These are phyloP conservation scores for Vitis vinifera DNA, from an alignment of 164 flowering plant species.

Conservation along the genomic window DNA sequence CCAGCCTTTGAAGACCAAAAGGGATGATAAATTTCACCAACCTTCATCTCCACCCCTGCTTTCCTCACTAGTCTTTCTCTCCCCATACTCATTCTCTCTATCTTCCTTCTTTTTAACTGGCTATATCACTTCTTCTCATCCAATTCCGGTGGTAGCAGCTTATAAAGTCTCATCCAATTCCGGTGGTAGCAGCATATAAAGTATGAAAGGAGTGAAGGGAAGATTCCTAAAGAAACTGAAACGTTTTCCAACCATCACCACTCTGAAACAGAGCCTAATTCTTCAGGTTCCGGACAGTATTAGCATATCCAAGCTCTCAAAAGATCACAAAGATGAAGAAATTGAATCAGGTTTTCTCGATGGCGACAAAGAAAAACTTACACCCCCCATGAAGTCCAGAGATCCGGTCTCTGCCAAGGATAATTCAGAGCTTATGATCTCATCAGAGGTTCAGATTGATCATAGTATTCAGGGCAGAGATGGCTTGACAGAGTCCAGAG, in stretches of 20 bases:
- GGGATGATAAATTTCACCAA: neutral
- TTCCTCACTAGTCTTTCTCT: conserved; percentile 10
- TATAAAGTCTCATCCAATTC: neutral
- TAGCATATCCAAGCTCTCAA: conserved; percentile 32
- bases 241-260: conserved; percentile 34
- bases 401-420: conserved; percentile 12
- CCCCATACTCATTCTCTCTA: no score
- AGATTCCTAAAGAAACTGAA: conserved; percentile 65
- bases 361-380: conserved; percentile 40
- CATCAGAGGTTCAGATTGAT: neutral
- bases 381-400: conserved; percentile 24
- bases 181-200: neutral
- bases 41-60: neutral
- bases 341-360: conserved; percentile 17
- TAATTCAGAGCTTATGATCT: conserved; percentile 12
- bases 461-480: no score
- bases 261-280: conserved; percentile 42
- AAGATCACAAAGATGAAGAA: conserved; percentile 45
- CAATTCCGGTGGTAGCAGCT: neutral
- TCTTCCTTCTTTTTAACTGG: neutral
- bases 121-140: no score
- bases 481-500: no score
- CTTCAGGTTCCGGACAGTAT: conserved; percentile 37
- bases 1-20: conserved; percentile 11
- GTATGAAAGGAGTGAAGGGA: conserved; percentile 65